phyloP scores from a whole-genome alignment of 2,329 filamentous ascomycete species.

The Furcasterigmium furcatum region DNA sequence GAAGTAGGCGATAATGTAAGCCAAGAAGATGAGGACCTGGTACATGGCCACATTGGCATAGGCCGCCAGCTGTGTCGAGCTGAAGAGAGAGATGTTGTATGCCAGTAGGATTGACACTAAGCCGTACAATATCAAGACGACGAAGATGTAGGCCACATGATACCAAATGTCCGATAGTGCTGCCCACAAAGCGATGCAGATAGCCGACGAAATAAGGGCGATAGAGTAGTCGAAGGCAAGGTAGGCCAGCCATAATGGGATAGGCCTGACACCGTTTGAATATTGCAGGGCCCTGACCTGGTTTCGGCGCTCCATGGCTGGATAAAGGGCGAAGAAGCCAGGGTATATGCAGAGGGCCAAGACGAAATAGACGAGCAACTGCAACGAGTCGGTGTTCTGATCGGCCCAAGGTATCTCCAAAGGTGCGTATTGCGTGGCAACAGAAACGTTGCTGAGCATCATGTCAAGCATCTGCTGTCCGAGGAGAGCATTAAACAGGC shows the following conservation, averaged over 20 bases:
- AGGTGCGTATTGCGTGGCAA: constrained; percentile 67
- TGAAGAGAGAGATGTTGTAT: constrained; percentile 80
- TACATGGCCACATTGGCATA: constrained; percentile 80
- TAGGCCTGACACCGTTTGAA: constrained; percentile 81
- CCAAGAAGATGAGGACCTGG: constrained; percentile 68
- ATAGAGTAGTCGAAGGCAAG: constrained; percentile 76
- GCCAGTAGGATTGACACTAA: constrained; percentile 72
- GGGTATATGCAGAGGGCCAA: constrained; percentile 77
- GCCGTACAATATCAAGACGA: constrained; percentile 62
- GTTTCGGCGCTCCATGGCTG: constrained; percentile 75
- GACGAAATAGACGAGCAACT: constrained; percentile 78
- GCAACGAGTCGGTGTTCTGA: constrained; percentile 66
- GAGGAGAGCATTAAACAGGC: constrained; percentile 54
- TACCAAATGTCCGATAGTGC: constrained; percentile 68
- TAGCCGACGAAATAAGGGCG: constrained; percentile 61
- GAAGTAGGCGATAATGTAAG: constrained; percentile 71
- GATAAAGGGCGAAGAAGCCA: constrained; percentile 85
- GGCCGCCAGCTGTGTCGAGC: constrained; percentile 74
- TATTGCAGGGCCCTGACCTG: constrained; percentile 85
- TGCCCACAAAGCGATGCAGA: constrained; percentile 68
- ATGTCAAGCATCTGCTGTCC: constrained; percentile 65
- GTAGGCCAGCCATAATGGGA: constrained; percentile 85
- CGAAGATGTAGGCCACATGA: constrained; percentile 74
- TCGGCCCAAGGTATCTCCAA: constrained; percentile 71
- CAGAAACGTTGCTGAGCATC: constrained; percentile 64